Percentiles rank a stretch among this genome's conserved stretches.
phyloP scores from a whole-genome alignment of 2,329 filamentous ascomycete genomes.

The Aureobasidium musti region DNA sequence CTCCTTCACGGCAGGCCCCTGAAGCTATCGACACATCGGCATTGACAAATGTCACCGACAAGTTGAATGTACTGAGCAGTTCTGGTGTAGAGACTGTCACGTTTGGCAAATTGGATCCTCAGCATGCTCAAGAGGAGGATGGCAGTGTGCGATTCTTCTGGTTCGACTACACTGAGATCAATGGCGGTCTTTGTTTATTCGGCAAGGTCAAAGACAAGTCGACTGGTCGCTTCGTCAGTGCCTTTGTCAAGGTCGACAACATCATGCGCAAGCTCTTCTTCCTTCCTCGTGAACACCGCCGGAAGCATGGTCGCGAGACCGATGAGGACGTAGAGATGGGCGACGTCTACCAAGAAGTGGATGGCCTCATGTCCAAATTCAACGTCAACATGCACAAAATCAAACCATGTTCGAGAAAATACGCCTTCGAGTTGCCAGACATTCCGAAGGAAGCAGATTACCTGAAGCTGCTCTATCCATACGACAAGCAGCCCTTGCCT shows the following conservation, averaged over 20 bases:
- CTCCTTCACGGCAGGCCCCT: conserved; percentile 64
- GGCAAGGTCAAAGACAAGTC: conserved; percentile 94
- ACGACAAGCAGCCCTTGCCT: conserved; percentile 76
- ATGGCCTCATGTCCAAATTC: conserved; percentile 81
- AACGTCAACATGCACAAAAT: conserved; percentile 90
- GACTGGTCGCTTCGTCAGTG: conserved; percentile 77
- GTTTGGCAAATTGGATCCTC: conserved; percentile 78
- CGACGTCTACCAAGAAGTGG: conserved; percentile 88
- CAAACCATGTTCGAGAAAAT: conserved; percentile 85
- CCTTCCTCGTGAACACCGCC: conserved; percentile 70
- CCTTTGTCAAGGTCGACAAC: conserved; percentile 95
- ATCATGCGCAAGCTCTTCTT: conserved; percentile 92
- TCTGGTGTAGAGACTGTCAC: conserved; percentile 63
- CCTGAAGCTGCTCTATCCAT: conserved; percentile 93
- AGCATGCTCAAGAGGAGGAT: conserved; percentile 89
- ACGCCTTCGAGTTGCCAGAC: conserved; percentile 87
- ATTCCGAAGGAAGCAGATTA: conserved; percentile 90
- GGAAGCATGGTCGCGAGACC: conserved; percentile 65
- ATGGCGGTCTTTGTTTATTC: conserved; percentile 88
- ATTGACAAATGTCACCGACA: conserved; percentile 85
- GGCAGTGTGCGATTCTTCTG: conserved; percentile 94
- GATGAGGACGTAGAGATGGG: conserved; percentile 79
- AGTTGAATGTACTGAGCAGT: conserved; percentile 80
- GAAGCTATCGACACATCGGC: conserved; percentile 69
- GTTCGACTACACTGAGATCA: conserved; percentile 93